Evolutionary conservation across 2,329 filamentous ascomycete genomes (phyloP).

Genomic region (Trichoderma semiorbis): DNA sequence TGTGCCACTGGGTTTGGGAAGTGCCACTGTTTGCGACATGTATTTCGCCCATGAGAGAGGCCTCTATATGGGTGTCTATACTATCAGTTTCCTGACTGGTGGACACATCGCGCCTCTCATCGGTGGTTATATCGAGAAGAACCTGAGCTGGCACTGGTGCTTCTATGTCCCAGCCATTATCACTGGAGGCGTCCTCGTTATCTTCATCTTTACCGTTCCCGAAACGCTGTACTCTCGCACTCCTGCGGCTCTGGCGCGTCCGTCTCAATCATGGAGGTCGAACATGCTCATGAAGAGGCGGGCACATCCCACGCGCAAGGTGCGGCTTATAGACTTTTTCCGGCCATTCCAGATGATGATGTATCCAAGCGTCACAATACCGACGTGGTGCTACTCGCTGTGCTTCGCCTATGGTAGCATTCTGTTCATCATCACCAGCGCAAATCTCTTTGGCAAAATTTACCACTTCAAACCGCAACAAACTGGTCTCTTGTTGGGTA

Average conservation of each 20-base stretch:
- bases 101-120: slow-evolving; percentile 9
- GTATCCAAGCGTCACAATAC: slow-evolving; percentile 2
- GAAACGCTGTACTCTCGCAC: slow-evolving; percentile 11
- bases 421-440: slow-evolving; percentile 9
- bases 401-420: slow-evolving; percentile 11
- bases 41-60: slow-evolving; percentile 11
- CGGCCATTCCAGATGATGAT: slow-evolving; percentile 10
- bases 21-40: slow-evolving; percentile 12
- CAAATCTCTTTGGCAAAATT: slow-evolving; percentile 5
- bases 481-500: not conserved
- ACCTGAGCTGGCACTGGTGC: slow-evolving; percentile 15
- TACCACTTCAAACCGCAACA: slow-evolving; percentile 10
- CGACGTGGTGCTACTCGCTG: slow-evolving; percentile 1
- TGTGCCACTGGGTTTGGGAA: not conserved
- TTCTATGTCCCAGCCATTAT: slow-evolving; percentile 4
- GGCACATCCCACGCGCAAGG: slow-evolving; percentile 2
- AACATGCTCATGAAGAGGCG: slow-evolving; percentile 12
- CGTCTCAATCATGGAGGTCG: slow-evolving; percentile 5
- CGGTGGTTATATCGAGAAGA: slow-evolving; percentile 12
- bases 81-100: slow-evolving; percentile 8
- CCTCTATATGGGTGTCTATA: slow-evolving; percentile 9
- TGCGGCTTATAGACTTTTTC: not conserved
- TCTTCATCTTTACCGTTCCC: not conserved
- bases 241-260: slow-evolving; percentile 1
- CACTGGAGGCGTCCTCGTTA: not conserved